Conservation (phyloP, 805 yeast species). For the Hanseniaspora nectarophila region DNA sequence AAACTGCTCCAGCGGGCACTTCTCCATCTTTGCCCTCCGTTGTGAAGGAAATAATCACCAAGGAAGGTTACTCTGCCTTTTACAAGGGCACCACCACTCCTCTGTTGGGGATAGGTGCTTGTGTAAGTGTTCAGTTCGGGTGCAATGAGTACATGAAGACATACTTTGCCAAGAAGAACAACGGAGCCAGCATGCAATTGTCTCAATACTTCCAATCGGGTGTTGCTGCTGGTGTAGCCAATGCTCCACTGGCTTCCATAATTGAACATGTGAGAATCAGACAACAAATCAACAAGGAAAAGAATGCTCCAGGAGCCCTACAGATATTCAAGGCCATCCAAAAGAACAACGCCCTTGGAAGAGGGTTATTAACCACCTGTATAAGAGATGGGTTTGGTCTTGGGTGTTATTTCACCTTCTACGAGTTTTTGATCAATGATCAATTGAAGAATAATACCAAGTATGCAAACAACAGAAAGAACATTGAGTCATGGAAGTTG, state of each 20-base stretch:
- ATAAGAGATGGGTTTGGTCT: slow-evolving; percentile 77
- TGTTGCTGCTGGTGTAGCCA: slow-evolving; percentile 82
- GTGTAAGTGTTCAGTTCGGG: slow-evolving; percentile 92
- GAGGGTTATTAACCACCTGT: slow-evolving; percentile 75
- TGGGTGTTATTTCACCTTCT: slow-evolving; percentile 80
- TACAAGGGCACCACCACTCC: slow-evolving; percentile 94
- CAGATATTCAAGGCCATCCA: slow-evolving; percentile 39
- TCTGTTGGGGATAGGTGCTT: slow-evolving; percentile 89
- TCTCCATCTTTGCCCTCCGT: slow-evolving; percentile 56
- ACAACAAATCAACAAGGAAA: slow-evolving; percentile 72
- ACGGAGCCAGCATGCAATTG: slow-evolving; percentile 34
- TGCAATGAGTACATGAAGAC: slow-evolving; percentile 92
- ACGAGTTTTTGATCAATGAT: slow-evolving; percentile 70
- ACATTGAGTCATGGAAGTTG: slow-evolving; percentile 76
- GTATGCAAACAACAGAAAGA: slow-evolving; percentile 40
- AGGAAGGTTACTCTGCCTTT: slow-evolving; percentile 78
- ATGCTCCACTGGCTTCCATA: slow-evolving; percentile 80
- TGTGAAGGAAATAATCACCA: slow-evolving; percentile 51
- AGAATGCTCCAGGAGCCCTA: slow-evolving; percentile 38
- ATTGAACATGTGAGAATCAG: slow-evolving; percentile 92
- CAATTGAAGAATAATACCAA: slow-evolving; percentile 25
- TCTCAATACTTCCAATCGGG: slow-evolving; percentile 73
- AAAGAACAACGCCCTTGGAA: slow-evolving; percentile 48
- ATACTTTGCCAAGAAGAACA: slow-evolving; percentile 38
- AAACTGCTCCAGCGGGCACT: slow-evolving; percentile 64